phyloP scores from a whole-genome alignment of 768 basidiomycete genomes.

The Lactarius akahatsu region DNA sequence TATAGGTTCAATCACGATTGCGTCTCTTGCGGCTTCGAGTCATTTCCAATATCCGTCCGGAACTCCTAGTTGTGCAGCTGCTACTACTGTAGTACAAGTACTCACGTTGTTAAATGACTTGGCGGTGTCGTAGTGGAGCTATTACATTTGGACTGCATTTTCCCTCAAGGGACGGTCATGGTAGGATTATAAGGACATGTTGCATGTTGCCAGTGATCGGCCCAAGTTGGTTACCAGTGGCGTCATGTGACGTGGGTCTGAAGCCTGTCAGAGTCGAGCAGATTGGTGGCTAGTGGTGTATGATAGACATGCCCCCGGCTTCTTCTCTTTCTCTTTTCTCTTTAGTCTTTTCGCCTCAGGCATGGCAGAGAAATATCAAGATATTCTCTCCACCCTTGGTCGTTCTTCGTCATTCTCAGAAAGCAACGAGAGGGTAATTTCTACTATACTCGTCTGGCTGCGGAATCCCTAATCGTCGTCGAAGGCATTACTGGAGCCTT shows the following conservation, averaged over 20 bases:
- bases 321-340: not conserved
- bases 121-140: too few relatives aligned
- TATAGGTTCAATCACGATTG: not conserved
- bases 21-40: too few relatives aligned
- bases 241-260: not conserved
- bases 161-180: too few relatives aligned
- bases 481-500: conserved; percentile 78
- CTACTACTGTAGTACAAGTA: too few relatives aligned
- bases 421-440: conserved; percentile 17
- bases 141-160: too few relatives aligned
- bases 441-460: not conserved
- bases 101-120: too few relatives aligned
- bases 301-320: not conserved
- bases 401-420: conserved; percentile 12
- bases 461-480: not conserved
- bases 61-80: too few relatives aligned
- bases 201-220: too few relatives aligned
- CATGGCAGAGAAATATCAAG: conserved; percentile 27
- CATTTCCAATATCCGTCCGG: too few relatives aligned
- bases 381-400: conserved; percentile 21
- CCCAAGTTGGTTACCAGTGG: too few relatives aligned
- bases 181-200: too few relatives aligned
- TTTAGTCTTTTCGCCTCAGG: not conserved
- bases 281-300: not conserved
- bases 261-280: not conserved